Evolutionary conservation across 768 basidiomycete genomes (phyloP), one percentile per base, ranked within the genome.

Genomic region (Agaricus sinodeliciosus): DNA sequence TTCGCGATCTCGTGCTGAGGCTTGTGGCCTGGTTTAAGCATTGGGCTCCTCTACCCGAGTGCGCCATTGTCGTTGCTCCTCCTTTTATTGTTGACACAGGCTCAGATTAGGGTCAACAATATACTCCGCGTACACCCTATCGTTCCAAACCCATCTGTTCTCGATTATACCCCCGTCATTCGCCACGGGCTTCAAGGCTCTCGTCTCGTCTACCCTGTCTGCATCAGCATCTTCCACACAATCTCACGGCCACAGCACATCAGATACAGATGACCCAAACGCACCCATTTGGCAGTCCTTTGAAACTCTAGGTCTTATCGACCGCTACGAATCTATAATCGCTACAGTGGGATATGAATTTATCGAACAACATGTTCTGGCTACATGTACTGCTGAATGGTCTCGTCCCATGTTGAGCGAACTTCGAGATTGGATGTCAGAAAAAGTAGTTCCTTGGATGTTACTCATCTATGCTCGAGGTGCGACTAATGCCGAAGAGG

Each of bases 401-500:
- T 77, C 76, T 31, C 77, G 72, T 46, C 78, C 81, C 6, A 75
- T 86, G 73, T 62, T 94, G 53, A 72, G 73, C 3, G 71, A 65
- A 2, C 67, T 93, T 55, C 72, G 85, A 45, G 65, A 72, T 15
- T 94, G 92, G 90, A 91, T 94, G 80, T 72, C 81, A 8, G 75
- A 79, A 54, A 84, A 79, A 52, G 82, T 94, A 41, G 85, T 89
- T 2, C 82, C 87, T 6, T 94, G 93, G 94, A 82, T 96, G 80
- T 56, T 89, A 19, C 72, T 80, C 62, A 85, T 90, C 40, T 93
- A 90, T 59, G 90, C 87, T 0, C 72, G 81, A 60, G 79, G 79
- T 9, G 82, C 83, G 28, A 71, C 74, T 36, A 82, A 61, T 57
- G 81, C 81, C 57, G 81, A 88, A 54, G 84, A 93, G 66, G 81